phyloP scores from a whole-genome alignment of 1,284 basidiomycete genomes.

The Trametes versicolor region DNA sequence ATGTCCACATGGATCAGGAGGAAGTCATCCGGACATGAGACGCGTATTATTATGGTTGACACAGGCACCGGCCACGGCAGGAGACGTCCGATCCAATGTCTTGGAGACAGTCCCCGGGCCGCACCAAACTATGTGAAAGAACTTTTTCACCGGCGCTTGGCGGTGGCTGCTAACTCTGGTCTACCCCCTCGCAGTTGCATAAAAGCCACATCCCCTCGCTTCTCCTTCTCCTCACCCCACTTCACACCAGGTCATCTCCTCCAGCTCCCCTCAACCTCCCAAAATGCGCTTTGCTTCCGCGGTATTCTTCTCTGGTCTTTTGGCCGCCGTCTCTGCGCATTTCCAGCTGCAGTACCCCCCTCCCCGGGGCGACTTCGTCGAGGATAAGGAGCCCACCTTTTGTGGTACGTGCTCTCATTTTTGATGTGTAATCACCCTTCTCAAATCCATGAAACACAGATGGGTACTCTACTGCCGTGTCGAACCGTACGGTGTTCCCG shows the following conservation, averaged over 20 bases:
- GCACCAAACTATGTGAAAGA: constrained; percentile 45
- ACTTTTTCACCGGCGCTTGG: constrained; percentile 39
- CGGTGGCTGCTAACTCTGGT: constrained; percentile 25
- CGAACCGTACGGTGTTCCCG: constrained; percentile 70
- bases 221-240: constrained; percentile 21
- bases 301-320: constrained; percentile 39
- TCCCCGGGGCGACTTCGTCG: constrained; percentile 66
- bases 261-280: background rate
- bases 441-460: constrained; percentile 48
- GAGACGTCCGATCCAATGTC: constrained; percentile 1
- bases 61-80: constrained; percentile 3
- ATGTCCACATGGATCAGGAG: background rate
- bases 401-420: constrained; percentile 52
- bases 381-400: constrained; percentile 65
- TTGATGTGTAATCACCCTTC: constrained; percentile 7
- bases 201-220: constrained; percentile 25
- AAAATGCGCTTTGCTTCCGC: constrained; percentile 48
- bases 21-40: background rate
- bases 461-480: constrained; percentile 55
- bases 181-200: constrained; percentile 11
- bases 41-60: background rate
- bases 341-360: constrained; percentile 76
- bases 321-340: constrained; percentile 62
- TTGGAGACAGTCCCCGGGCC: constrained; percentile 26
- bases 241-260: constrained; percentile 3